Evolutionary conservation across 2,329 filamentous ascomycete species (phyloP).

Genomic region (Phyllosticta citrichinensis): DNA sequence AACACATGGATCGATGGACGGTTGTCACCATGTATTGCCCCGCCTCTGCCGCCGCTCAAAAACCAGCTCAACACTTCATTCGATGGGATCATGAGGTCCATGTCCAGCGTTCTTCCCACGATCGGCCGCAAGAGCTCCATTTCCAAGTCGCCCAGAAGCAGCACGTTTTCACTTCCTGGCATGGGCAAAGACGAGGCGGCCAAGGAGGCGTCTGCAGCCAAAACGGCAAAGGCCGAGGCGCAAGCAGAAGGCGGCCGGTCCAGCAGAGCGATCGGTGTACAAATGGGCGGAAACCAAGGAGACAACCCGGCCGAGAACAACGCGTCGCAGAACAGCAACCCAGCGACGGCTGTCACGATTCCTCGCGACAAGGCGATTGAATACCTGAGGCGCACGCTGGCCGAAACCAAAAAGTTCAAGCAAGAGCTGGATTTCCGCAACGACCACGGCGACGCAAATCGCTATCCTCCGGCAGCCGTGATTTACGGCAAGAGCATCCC

Average conservation of each 20-base stretch:
- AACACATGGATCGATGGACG: constrained; percentile 71
- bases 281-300: constrained; percentile 30
- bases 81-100: constrained; percentile 35
- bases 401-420: constrained; percentile 65
- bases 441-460: constrained; percentile 52
- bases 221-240: constrained; percentile 14
- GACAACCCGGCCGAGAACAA: neutral
- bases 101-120: constrained; percentile 36
- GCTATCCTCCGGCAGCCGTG: constrained; percentile 71
- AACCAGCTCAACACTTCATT: constrained; percentile 28
- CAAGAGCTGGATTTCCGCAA: constrained; percentile 56
- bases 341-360: constrained; percentile 39
- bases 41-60: constrained; percentile 50
- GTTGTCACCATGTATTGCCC: constrained; percentile 66
- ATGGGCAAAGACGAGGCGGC: constrained; percentile 15
- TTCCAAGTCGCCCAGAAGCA: constrained; percentile 26
- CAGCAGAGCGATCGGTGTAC: constrained; percentile 33
- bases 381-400: constrained; percentile 68
- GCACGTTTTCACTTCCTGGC: neutral
- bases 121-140: constrained; percentile 23
- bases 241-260: constrained; percentile 20
- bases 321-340: constrained; percentile 11
- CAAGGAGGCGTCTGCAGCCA: constrained; percentile 11
- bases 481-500: constrained; percentile 82
- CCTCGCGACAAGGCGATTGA: constrained; percentile 44